A percentile compares a stretch with the other conserved stretches of the same genome.
Conservation (phyloP, 1,284 basidiomycete genomes). For the Leccinum angustisporum region DNA sequence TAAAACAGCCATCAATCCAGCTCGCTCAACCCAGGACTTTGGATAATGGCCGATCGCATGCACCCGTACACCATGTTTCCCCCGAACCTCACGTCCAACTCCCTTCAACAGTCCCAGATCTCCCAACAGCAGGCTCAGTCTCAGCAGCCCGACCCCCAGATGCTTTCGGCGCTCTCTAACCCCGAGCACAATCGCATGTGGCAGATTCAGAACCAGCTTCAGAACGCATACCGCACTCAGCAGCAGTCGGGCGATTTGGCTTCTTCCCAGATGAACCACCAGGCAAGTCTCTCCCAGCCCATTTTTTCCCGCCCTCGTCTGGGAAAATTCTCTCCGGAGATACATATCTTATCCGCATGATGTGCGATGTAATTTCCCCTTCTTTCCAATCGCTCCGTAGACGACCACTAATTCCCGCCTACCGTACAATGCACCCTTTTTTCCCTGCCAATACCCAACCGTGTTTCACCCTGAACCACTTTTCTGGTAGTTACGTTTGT, state of each 20-base stretch:
- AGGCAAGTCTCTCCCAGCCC: conserved; percentile 41
- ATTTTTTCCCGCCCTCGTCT: conserved; percentile 15
- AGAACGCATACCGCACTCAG: conserved; percentile 44
- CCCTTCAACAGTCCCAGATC: conserved; percentile 48
- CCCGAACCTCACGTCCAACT: conserved; percentile 43
- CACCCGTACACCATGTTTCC: conserved; percentile 51
- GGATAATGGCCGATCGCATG: conserved; percentile 61
- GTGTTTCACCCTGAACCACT: conserved; percentile 7
- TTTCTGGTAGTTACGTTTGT: conserved; percentile 18
- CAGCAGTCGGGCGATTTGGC: conserved; percentile 44
- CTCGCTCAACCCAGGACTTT: conserved; percentile 28
- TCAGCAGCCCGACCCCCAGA: conserved; percentile 39
- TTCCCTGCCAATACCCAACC: not conserved
- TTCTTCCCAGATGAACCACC: conserved; percentile 40
- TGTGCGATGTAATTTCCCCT: conserved; percentile 20
- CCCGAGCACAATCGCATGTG: conserved; percentile 53
- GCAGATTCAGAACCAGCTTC: conserved; percentile 55
- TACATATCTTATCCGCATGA: conserved; percentile 18
- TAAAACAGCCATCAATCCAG: conserved; percentile 27
- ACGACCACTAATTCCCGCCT: conserved; percentile 17
- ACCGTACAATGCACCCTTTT: conserved; percentile 1
- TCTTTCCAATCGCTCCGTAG: conserved; percentile 13
- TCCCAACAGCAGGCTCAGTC: conserved; percentile 41
- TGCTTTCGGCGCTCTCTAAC: conserved; percentile 43
- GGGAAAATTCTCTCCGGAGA: conserved; percentile 17